Conservation (phyloP, 2,329 filamentous ascomycete genomes). For the Pleurostoma richardsiae region DNA sequence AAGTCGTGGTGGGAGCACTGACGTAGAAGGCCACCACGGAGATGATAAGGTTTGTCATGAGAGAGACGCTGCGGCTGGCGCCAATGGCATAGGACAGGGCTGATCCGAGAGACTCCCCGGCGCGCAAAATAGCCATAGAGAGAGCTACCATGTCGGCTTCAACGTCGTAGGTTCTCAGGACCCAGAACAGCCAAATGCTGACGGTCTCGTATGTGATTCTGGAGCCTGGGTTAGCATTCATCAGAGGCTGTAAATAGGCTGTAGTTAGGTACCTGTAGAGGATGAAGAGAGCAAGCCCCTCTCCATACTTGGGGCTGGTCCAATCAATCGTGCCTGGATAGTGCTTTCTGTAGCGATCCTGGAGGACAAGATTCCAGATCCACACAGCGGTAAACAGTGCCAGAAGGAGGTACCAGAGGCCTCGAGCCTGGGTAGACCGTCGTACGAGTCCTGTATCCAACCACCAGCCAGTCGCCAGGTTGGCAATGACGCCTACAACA, state of each 20-base stretch:
- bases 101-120: neutral
- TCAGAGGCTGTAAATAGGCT: no score
- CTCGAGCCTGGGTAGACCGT: constrained; percentile 6
- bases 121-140: neutral
- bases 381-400: constrained; percentile 6
- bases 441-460: constrained; percentile 7
- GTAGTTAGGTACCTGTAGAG: no score
- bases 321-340: constrained; percentile 1
- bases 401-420: constrained; percentile 7
- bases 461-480: constrained; percentile 8
- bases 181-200: constrained; percentile 1
- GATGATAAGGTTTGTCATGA: constrained; percentile 2
- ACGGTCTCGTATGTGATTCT: constrained; percentile 2
- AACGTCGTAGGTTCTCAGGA: constrained; percentile 1
- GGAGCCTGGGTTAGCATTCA: no score
- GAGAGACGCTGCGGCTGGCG: neutral
- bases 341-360: constrained; percentile 7
- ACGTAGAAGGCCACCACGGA: no score
- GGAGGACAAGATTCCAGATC: constrained; percentile 7
- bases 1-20: no score
- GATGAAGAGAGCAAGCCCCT: neutral
- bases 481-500: constrained; percentile 24
- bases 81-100: constrained; percentile 1
- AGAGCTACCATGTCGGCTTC: constrained; percentile 1
- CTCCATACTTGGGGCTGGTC: neutral